Base-by-base conservation (phyloP, 306 rosid species). In the Prunus mume region DNA sequence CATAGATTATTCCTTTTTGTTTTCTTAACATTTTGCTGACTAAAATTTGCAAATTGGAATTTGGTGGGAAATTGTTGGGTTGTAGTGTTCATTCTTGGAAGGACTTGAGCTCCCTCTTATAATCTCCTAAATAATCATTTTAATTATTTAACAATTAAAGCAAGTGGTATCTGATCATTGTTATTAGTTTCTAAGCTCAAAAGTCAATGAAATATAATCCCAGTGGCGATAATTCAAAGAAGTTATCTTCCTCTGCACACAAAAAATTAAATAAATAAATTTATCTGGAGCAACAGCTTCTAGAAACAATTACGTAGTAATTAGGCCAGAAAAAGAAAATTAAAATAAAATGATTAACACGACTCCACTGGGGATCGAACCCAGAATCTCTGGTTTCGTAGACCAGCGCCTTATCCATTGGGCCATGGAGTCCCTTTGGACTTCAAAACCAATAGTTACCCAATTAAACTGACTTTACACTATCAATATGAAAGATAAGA, bases 351-450 rank as follows among this genome's bases (percentile, higher is more conserved):
- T 1, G 0, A 11, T 1, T 0, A 0, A 0, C 1, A 5, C 91
- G 83, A 85, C 89, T 83, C 82, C 71, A 81, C 85, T 86, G 88
- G 87, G 98, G 92, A 93, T 91, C 97, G 90, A 91, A 91, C 93
- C 92, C 91, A 87, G 94, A 93, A 86, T 91, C 97, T 90, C 93
- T 90, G 94, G 93, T 90, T 93, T 80, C 94, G 93, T 91, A 93
- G 97, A 93, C 96, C 96, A 91, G 96, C 93, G 86, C 93, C 97
- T 90, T 90, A 88, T 93, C 97, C 96, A 90, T 93, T 87, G 91
- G 91, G 88, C 86, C 93, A 83, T 79, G 82, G 79, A 85, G 83
- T 81, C 90, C 10, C 0, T 20, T 2, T 28, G 6, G 41, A 8
- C 15, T 0, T 2, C 11, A 20, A 15, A 1, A 0, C 15, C 9